Base-by-base conservation (phyloP, 2,329 filamentous ascomycete genomes). In the Thielaviopsis musarum region DNA sequence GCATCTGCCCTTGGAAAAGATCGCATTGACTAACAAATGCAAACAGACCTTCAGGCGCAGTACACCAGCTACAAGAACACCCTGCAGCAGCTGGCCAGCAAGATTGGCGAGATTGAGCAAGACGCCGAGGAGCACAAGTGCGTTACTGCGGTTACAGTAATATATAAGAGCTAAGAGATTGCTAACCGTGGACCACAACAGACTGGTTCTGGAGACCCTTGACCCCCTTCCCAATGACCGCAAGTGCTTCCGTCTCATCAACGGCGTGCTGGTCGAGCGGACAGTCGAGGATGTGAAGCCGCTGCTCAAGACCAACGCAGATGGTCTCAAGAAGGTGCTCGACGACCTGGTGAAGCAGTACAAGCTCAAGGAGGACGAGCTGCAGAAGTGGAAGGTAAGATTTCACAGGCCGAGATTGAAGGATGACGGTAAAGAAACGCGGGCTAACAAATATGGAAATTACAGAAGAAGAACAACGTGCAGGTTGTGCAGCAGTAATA, bases 201-300 rank as follows among this genome's bases (percentile, higher is more conserved):
- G 93, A 72, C 87, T 97, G 65, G 93, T 98, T 38, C 81, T 97
- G 57, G 91, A 97, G 69, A 97, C 91, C 3, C 75, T 98, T 64
- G 80, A 85, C 62, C 91, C 91, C 53, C 80, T 97, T 24, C 78
- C 88, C 0, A 80, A 78, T 64, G 87, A 95, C 65, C 87, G 93
- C 67, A 98, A 96, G 75, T 97, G 91, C 74, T 98, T 97, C 74
- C 91, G 93, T 66, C 89, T 98, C 81, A 94, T 98, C 71, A 97
- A 98, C 71, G 93, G 93, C 53, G 91, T 97, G 24, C 76, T 98
- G 61, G 88, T 95, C 58, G 93, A 98, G 75, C 81, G 91, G 66
- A 97, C 91, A 17, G 88, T 98, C 65, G 80, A 89, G 71, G 93
- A 97, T 71, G 88, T 98, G 13, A 78, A 95, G 59, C 93, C 93